Evolutionary conservation across 192 early-diverging fungal species (phyloP).

Genomic region (Coemansia sp.): DNA sequence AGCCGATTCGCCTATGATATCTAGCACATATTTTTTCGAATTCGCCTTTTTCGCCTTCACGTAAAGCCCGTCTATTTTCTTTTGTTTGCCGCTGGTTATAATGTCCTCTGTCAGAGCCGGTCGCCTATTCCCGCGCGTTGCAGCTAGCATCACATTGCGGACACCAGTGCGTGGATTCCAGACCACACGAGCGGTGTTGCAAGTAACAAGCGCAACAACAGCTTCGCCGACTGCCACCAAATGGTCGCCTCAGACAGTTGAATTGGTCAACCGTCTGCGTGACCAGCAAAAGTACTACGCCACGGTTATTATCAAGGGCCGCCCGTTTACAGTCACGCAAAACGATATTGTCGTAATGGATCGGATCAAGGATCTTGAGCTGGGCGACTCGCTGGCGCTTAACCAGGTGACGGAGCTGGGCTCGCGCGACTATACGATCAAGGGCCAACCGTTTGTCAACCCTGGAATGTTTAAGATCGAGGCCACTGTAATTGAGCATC

Average conservation of each 20-base stretch:
- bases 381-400: conserved; percentile 85
- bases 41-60: background rate
- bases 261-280: conserved; percentile 53
- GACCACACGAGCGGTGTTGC: background rate
- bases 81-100: background rate
- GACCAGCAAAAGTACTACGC: conserved; percentile 76
- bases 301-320: conserved; percentile 80
- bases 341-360: conserved; percentile 86
- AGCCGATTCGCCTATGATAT: background rate
- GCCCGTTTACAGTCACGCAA: conserved; percentile 83
- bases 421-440: conserved; percentile 75
- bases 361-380: conserved; percentile 74
- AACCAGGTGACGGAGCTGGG: conserved; percentile 87
- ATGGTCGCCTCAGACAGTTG: conserved; percentile 31
- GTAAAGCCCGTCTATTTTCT: background rate
- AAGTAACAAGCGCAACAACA: conserved; percentile 8
- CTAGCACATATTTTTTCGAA: background rate
- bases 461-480: conserved; percentile 71
- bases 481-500: conserved; percentile 87
- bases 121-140: conserved; percentile 2
- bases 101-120: conserved; percentile 13
- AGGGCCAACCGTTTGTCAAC: conserved; percentile 81
- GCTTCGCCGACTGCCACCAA: conserved; percentile 3
- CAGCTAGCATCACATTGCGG: background rate
- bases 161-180: background rate